Evolutionary conservation across 805 yeast genomes (phyloP).

Genomic region (Candida mattraensis): DNA sequence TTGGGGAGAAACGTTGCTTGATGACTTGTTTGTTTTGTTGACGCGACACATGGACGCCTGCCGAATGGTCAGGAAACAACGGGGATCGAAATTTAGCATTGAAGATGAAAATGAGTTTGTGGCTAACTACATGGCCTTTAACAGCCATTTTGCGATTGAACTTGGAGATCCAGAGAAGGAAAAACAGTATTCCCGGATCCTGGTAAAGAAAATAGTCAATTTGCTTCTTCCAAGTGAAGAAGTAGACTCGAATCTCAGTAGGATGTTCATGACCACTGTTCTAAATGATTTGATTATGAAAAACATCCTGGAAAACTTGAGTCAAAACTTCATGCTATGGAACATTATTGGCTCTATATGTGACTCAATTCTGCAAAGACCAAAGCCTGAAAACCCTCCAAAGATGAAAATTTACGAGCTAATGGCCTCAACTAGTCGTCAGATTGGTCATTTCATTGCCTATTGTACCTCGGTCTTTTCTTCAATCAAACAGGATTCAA

Average conservation of each 20-base stretch:
- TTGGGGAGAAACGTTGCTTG: constrained; percentile 39
- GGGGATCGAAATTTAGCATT: constrained; percentile 19
- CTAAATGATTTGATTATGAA: constrained; percentile 43
- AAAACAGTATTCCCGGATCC: constrained; percentile 35
- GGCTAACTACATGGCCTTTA: constrained; percentile 14
- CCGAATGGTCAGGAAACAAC: constrained; percentile 5
- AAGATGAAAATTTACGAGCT: constrained; percentile 10
- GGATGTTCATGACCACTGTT: constrained; percentile 39
- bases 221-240: constrained; percentile 43
- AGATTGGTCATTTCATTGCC: constrained; percentile 28
- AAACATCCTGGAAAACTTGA: constrained; percentile 42
- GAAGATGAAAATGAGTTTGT: constrained; percentile 12
- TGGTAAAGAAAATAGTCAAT: constrained; percentile 37
- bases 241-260: constrained; percentile 38
- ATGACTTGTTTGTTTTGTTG: constrained; percentile 44
- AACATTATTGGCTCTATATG: constrained; percentile 36
- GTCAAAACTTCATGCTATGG: constrained; percentile 54
- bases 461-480: constrained; percentile 31
- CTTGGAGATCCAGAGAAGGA: constrained; percentile 21
- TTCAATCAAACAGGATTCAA: constrained; percentile 12
- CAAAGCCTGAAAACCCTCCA: not conserved
- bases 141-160: constrained; percentile 26
- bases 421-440: constrained; percentile 15
- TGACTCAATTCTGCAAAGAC: constrained; percentile 9
- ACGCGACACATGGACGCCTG: constrained; percentile 27